phyloP scores from a whole-genome alignment of 352 stramenopile species.

The Phytophthora tubulina region DNA sequence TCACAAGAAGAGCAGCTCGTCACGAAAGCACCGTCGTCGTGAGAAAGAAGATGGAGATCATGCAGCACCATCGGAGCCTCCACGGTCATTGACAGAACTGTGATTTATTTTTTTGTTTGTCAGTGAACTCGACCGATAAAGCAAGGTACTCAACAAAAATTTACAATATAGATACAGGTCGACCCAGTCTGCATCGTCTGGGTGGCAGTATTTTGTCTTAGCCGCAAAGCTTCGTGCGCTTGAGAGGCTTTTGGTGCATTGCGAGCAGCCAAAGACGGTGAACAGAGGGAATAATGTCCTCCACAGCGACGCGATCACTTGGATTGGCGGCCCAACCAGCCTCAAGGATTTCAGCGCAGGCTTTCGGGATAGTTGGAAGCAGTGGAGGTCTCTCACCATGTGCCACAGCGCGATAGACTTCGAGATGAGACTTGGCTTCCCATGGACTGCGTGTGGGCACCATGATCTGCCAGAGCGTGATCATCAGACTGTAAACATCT shows the following conservation, averaged over 20 bases:
- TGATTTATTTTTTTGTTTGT: slow-evolving; percentile 28
- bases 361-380: slow-evolving; percentile 71
- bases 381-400: slow-evolving; percentile 79
- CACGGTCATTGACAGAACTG: slow-evolving; percentile 50
- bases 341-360: slow-evolving; percentile 79
- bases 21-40: slow-evolving; percentile 44
- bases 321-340: slow-evolving; percentile 78
- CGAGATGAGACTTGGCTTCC: slow-evolving; percentile 76
- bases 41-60: slow-evolving; percentile 24
- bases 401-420: slow-evolving; percentile 83
- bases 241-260: slow-evolving; percentile 77
- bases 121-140: slow-evolving; percentile 18
- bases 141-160: slow-evolving; percentile 32
- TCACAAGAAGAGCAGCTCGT: slow-evolving; percentile 51
- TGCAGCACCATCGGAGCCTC: slow-evolving; percentile 23
- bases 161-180: slow-evolving; percentile 40
- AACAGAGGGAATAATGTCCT: slow-evolving; percentile 82
- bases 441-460: slow-evolving; percentile 80
- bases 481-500: slow-evolving; percentile 90
- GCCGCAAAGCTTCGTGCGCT: slow-evolving; percentile 66
- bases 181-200: slow-evolving; percentile 21
- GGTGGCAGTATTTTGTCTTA: neutral
- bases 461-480: slow-evolving; percentile 91
- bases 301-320: slow-evolving; percentile 73
- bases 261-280: slow-evolving; percentile 82